These are phyloP conservation scores for Cutaneotrichosporon sp. DNA, from an alignment of 1,284 basidiomycete species.

Conservation along the genomic window DNA sequence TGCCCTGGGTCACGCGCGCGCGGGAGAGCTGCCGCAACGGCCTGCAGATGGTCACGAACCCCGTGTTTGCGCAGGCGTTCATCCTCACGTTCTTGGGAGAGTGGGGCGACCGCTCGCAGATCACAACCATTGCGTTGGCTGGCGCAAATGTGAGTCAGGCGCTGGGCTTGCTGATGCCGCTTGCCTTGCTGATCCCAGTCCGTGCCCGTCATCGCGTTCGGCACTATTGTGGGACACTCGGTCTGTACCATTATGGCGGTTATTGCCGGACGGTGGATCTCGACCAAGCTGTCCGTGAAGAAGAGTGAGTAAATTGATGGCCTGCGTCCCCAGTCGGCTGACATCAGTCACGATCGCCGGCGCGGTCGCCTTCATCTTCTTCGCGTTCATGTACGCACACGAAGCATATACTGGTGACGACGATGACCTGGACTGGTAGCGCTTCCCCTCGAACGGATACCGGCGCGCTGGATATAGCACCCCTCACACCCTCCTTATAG, in stretches of 20 bases:
- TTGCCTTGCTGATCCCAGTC: conserved; percentile 51
- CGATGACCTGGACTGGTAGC: conserved; percentile 6
- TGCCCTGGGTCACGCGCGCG: neutral
- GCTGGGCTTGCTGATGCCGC: neutral
- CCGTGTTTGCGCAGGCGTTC: conserved; percentile 94
- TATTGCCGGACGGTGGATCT: conserved; percentile 81
- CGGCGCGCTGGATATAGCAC: too few relatives aligned
- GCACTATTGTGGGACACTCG: conserved; percentile 83
- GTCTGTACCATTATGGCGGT: conserved; percentile 87
- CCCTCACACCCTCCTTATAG: neutral
- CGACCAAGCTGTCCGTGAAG: conserved; percentile 90
- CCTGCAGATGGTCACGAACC: conserved; percentile 75
- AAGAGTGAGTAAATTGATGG: conserved; percentile 61
- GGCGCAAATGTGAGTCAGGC: conserved; percentile 84
- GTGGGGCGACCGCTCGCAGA: conserved; percentile 97
- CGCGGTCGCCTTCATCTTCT: conserved; percentile 73
- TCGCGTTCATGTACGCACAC: conserved; percentile 69
- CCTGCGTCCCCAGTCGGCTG: neutral
- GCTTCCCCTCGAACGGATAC: too few relatives aligned
- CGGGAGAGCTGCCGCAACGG: conserved; percentile 6
- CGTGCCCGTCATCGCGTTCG: conserved; percentile 74
- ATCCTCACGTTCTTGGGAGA: conserved; percentile 93
- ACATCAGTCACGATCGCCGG: conserved; percentile 75
- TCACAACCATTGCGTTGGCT: conserved; percentile 92
- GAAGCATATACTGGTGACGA: conserved; percentile 54